Base-by-base conservation (phyloP, 139 green algal species). In the Medakamo hakoo region DNA sequence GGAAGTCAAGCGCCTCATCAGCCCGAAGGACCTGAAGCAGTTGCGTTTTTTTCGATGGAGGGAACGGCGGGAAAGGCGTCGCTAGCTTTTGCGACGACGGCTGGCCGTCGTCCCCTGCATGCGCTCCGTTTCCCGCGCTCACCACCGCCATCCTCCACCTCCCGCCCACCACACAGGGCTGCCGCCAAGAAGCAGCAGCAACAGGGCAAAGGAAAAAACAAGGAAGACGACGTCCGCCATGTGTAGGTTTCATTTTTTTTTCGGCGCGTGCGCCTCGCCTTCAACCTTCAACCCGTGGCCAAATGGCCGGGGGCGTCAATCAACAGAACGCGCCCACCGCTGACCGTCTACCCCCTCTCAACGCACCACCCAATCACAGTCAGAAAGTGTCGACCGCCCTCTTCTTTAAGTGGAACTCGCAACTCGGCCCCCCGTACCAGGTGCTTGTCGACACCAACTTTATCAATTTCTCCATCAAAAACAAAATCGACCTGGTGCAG, bases 401-500 rank as follows among this genome's bases (percentile, higher is more conserved):
- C 29, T 99, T 98, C 70, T 97, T 98, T 82, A 82, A 87, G 28
- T 93, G 98, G 78, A 99, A 99, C 77, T 90, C 87, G 16, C 85
- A 95, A 69, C 78, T 99, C 21, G 93, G 93, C 1, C 93, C 92
- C 24, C 93, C 93, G 24, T 99, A 99, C 76, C 63, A 73, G 55
- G 86, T 99, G 25, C 72, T 99, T 4, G 78, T 98, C 21, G 93
- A 99, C 66, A 99, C 93, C 60, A 99, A 99, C 81, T 99, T 99
- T 81, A 99, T 99, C 75, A 98, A 99, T 71, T 98, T 99, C 66
- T 94, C 86, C 59, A 97, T 99, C 61, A 88, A 92, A 58, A 99
- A 98, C 82, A 98, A 99, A 77, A 86, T 96, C 30, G 90, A 96
- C 69, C 66, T 95, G 31, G 80, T 92, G 20, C 72, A 92, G 60